A percentile compares a stretch with the other conserved stretches of the same genome.
phyloP scores from a whole-genome alignment of 83 land plant species.

The Picea mariana region DNA sequence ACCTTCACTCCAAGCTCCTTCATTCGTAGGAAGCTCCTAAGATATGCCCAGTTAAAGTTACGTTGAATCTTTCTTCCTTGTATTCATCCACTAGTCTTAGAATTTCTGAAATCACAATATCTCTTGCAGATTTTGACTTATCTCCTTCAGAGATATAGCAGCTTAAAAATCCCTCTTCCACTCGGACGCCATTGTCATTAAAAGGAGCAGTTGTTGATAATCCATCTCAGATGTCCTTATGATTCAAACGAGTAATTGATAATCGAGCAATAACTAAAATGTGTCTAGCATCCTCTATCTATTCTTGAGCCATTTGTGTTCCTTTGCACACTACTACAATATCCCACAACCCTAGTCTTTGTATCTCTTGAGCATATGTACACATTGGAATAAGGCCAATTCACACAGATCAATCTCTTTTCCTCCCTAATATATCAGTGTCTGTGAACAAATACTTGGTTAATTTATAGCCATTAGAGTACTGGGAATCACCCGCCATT shows the following conservation, averaged over 20 bases:
- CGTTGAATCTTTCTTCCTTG: slow-evolving; percentile 21
- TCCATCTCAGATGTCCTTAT: too few species aligned
- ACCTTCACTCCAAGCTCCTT: slow-evolving; percentile 26
- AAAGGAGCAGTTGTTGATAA: too few species aligned
- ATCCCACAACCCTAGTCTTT: slow-evolving; percentile 65
- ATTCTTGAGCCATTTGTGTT: slow-evolving; percentile 63
- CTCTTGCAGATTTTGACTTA: neutral
- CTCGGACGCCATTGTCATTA: neutral
- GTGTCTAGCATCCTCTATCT: slow-evolving; percentile 58
- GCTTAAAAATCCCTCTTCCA: slow-evolving; percentile 27
- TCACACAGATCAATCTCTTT: slow-evolving; percentile 43
- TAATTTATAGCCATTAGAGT: slow-evolving; percentile 50
- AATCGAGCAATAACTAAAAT: slow-evolving; percentile 35
- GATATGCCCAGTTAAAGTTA: slow-evolving; percentile 57
- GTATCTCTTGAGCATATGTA: slow-evolving; percentile 24
- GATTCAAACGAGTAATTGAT: neutral
- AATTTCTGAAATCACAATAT: slow-evolving; percentile 27
- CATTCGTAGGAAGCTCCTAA: slow-evolving; percentile 47
- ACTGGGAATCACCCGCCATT: slow-evolving; percentile 17
- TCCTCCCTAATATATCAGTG: slow-evolving; percentile 33
- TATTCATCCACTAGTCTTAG: slow-evolving; percentile 6
- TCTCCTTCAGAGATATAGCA: neutral
- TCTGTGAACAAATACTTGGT: slow-evolving; percentile 76
- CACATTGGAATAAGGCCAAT: slow-evolving; percentile 75
- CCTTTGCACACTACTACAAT: slow-evolving; percentile 72